Conservation (phyloP, 108 stramenopile genomes). For the Pseudonitzschia pungens region DNA sequence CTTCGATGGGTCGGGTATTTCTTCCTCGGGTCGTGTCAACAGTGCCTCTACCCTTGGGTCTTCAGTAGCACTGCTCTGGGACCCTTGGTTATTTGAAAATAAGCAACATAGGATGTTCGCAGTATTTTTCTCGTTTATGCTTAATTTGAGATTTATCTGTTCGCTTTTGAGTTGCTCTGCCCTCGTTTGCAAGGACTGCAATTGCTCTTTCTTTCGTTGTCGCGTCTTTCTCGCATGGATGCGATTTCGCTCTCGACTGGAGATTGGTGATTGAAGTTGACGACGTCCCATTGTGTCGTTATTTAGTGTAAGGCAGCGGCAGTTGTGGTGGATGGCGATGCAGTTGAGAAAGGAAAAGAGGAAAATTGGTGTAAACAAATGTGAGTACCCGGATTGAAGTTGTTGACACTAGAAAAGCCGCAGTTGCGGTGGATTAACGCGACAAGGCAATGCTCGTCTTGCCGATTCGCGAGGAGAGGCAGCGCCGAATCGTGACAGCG, state of each 20-base stretch:
- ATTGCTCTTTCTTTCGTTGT: slow-evolving; percentile 93
- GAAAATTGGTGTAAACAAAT: neutral
- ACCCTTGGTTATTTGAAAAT: slow-evolving; percentile 39
- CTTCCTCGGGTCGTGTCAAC: slow-evolving; percentile 55
- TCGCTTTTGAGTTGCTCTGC: slow-evolving; percentile 63
- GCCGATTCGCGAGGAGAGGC: neutral
- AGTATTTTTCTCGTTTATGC: slow-evolving; percentile 87
- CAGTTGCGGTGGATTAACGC: neutral
- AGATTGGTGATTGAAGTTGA: slow-evolving; percentile 31
- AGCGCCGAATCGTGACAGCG: slow-evolving; percentile 1
- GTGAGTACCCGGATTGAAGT: neutral
- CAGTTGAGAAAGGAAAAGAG: neutral
- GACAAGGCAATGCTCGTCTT: neutral
- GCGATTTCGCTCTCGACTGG: slow-evolving; percentile 82
- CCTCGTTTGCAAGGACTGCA: slow-evolving; percentile 50
- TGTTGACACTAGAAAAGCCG: neutral
- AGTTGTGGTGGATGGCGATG: neutral
- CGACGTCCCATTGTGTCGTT: slow-evolving; percentile 22
- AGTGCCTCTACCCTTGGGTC: slow-evolving; percentile 68
- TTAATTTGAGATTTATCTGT: slow-evolving; percentile 75
- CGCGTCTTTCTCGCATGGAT: slow-evolving; percentile 94
- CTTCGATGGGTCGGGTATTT: slow-evolving; percentile 77
- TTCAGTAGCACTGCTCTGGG: slow-evolving; percentile 11
- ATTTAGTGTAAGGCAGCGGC: neutral
- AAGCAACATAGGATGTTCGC: slow-evolving; percentile 82